These are phyloP conservation scores for Leucaena leucocephala DNA, from an alignment of 306 rosid species.

Conservation along the genomic window DNA sequence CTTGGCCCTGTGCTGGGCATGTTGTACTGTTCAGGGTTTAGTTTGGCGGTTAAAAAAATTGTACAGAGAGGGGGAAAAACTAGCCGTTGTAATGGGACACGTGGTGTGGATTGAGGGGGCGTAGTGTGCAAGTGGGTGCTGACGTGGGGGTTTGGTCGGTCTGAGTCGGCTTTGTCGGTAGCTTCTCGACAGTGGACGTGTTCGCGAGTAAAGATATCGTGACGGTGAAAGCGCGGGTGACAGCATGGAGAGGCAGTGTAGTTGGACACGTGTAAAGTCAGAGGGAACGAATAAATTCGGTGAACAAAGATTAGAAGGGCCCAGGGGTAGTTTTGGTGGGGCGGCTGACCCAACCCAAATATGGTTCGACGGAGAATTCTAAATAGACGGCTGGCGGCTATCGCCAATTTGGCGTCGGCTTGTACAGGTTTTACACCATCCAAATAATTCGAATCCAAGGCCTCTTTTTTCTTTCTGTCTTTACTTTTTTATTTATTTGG, in stretches of 20 bases:
- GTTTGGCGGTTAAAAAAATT: conserved; percentile 63
- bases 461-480: neutral
- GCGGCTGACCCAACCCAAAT: neutral
- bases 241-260: fast-evolving
- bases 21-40: neutral
- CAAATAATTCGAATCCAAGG: neutral
- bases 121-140: conserved; percentile 11
- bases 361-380: conserved; percentile 41
- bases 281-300: neutral
- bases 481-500: neutral
- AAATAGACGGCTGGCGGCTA: conserved; percentile 45
- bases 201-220: neutral
- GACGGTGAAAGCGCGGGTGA: neutral
- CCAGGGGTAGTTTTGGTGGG: neutral
- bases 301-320: neutral
- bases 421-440: conserved; percentile 12
- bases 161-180: conserved; percentile 60
- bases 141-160: conserved; percentile 75
- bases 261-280: conserved; percentile 26
- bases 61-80: conserved; percentile 30
- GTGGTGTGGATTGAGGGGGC: conserved; percentile 37
- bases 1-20: neutral
- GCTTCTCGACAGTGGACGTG: conserved; percentile 25
- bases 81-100: conserved; percentile 77
- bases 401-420: neutral